These are phyloP conservation scores for Solanum tarapatanum DNA, from an alignment of 257 asterid genomes.

Conservation along the genomic window DNA sequence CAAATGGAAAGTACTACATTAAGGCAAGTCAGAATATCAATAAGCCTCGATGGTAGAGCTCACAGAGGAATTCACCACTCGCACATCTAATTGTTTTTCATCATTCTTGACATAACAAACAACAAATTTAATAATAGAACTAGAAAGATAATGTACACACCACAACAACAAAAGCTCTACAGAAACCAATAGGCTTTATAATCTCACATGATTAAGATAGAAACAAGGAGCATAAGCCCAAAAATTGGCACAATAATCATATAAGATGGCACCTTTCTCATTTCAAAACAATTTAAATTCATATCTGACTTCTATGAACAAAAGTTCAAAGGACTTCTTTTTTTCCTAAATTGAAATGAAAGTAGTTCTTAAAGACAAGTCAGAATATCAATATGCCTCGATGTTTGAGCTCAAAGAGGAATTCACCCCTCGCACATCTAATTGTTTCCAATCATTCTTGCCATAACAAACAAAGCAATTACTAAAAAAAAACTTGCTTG, in stretches of 20 bases:
- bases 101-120: neutral
- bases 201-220: neutral
- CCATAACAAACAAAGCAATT: neutral
- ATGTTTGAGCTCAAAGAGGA: neutral
- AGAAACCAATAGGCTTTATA: neutral
- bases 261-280: neutral
- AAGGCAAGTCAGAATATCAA: slow-evolving; percentile 11
- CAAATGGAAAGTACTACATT: neutral
- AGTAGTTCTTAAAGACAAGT: neutral
- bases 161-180: neutral
- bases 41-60: slow-evolving; percentile 11
- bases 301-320: neutral
- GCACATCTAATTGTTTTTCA: neutral
- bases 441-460: neutral
- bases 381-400: slow-evolving; percentile 19
- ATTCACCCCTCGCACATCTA: neutral
- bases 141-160: neutral
- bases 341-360: neutral
- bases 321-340: neutral
- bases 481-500: neutral
- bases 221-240: neutral
- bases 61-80: neutral
- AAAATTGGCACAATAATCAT: neutral
- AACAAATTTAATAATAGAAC: neutral
- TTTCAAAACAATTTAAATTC: neutral